Conservation (phyloP, 2,329 filamentous ascomycete genomes). For the Lachnellula arida region DNA sequence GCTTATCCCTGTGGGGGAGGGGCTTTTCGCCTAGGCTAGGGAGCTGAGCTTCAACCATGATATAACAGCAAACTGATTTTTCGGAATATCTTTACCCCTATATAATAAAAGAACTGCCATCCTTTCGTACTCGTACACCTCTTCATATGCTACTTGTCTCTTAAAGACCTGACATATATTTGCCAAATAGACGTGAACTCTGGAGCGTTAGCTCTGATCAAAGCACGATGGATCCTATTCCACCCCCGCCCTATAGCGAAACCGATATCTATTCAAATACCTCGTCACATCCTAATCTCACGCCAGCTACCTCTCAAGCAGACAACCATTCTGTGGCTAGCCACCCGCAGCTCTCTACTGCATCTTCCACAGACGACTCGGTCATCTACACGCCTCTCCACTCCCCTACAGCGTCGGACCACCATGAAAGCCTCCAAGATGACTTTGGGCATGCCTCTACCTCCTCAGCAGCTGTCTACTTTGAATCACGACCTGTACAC, state of each 20-base stretch:
- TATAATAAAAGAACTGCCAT: too few relatives aligned
- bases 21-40: too few relatives aligned
- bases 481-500: conserved; percentile 28
- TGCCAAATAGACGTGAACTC: too few relatives aligned
- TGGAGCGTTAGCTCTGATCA: not conserved
- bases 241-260: conserved; percentile 54
- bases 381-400: conserved; percentile 26
- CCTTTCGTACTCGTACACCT: too few relatives aligned
- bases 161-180: too few relatives aligned
- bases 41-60: too few relatives aligned
- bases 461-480: conserved; percentile 23
- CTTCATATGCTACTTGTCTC: too few relatives aligned
- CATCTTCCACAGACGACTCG: conserved; percentile 20
- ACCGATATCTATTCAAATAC: conserved; percentile 49
- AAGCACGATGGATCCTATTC: conserved; percentile 33
- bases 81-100: too few relatives aligned
- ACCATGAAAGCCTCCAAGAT: conserved; percentile 12
- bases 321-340: conserved; percentile 35
- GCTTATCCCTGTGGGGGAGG: too few relatives aligned
- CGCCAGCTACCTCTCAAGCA: conserved; percentile 27
- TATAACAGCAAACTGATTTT: too few relatives aligned
- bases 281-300: conserved; percentile 24
- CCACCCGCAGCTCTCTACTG: conserved; percentile 12
- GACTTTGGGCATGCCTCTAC: conserved; percentile 12
- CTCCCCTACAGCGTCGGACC: conserved; percentile 19